A percentile compares a stretch with the other conserved stretches of the same genome.
Conservation (phyloP, 2,329 filamentous ascomycete genomes). For the Monosporascus sp. region DNA sequence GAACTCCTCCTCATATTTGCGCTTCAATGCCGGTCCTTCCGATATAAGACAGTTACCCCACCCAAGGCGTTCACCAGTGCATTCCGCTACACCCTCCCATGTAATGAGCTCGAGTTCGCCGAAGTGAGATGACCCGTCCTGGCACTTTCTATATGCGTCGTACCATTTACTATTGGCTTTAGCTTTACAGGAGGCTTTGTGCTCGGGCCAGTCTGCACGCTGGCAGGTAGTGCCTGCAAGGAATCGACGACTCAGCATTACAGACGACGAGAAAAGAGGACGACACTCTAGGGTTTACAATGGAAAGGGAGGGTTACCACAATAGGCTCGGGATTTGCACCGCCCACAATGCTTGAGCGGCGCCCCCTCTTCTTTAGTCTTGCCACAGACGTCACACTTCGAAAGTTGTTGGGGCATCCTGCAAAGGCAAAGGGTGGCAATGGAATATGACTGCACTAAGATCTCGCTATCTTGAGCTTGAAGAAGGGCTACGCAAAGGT, state of each 20-base stretch:
- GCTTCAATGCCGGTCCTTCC: not conserved
- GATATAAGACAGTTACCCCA: conserved; percentile 1
- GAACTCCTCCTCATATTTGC: conserved; percentile 2
- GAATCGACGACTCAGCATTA: too few species aligned
- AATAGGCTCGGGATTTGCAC: not conserved
- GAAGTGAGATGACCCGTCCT: conserved; percentile 4
- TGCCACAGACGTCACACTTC: conserved; percentile 1
- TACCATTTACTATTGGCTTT: conserved; percentile 1
- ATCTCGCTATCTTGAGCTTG: too few species aligned
- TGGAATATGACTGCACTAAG: too few species aligned
- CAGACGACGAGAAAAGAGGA: too few species aligned
- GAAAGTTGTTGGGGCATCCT: not conserved
- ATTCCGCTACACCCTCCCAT: not conserved
- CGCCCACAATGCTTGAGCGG: not conserved
- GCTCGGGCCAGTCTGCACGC: not conserved
- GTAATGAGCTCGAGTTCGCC: conserved; percentile 6
- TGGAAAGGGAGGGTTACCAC: not conserved
- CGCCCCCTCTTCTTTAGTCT: not conserved
- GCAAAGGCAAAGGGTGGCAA: too few species aligned
- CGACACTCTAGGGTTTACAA: too few species aligned
- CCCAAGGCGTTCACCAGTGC: not conserved
- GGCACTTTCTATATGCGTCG: conserved; percentile 1
- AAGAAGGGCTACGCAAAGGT: too few species aligned
- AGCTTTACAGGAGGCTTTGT: not conserved
- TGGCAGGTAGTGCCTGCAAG: not conserved